These are phyloP conservation scores for Polytrichum formosum DNA, from an alignment of 225 moss, liverwort and hornwort genomes.

Conservation along the genomic window DNA sequence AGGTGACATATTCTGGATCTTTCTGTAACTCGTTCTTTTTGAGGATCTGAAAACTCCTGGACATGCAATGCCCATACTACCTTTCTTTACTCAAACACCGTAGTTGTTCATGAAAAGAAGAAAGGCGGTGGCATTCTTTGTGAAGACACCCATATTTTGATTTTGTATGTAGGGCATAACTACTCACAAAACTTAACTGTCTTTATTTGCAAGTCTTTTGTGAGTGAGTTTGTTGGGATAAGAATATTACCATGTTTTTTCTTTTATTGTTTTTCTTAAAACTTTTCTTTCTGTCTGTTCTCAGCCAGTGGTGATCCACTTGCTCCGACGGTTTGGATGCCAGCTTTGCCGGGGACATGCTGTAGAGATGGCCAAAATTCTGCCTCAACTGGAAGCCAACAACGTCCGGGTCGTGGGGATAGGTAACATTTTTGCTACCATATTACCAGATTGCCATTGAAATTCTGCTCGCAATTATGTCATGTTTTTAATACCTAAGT, in stretches of 20 bases:
- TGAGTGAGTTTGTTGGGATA: no score
- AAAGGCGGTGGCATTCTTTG: no score
- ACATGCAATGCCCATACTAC: no score
- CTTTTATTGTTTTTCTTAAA: not conserved
- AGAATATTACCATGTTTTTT: not conserved
- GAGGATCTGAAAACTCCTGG: no score
- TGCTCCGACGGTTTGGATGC: slow-evolving; percentile 92
- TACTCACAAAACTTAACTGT: not conserved
- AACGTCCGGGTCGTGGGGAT: slow-evolving; percentile 73
- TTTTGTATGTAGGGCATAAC: no score
- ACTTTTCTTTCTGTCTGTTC: not conserved
- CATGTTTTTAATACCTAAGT: no score
- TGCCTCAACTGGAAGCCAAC: slow-evolving; percentile 67
- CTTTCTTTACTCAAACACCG: no score
- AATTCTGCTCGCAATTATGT: no score
- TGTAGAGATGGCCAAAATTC: slow-evolving; percentile 68
- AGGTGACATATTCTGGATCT: slow-evolving; percentile 30
- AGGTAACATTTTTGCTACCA: slow-evolving; percentile 32
- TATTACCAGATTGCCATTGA: no score
- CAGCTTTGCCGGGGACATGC: slow-evolving; percentile 77
- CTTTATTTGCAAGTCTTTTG: not conserved
- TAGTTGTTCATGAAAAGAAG: no score
- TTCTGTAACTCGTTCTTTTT: no score
- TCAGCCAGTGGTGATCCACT: slow-evolving; percentile 82
- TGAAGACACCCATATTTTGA: no score